Conservation (phyloP, 495 filamentous ascomycete genomes). For the Aspergillus funiculosus region DNA sequence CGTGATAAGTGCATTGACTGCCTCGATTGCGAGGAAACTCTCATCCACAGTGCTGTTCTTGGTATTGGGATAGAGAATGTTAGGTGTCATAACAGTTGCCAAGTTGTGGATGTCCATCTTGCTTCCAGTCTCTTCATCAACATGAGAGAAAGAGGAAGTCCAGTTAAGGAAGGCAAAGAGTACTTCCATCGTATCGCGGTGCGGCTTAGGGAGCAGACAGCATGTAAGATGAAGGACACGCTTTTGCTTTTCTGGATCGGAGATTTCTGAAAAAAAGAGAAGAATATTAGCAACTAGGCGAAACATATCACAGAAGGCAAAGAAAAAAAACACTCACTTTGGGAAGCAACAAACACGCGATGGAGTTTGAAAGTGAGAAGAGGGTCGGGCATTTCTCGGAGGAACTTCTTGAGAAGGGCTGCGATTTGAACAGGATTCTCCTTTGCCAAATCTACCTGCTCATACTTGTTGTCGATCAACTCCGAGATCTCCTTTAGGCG, state of each 20-base stretch:
- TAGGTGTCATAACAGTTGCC: conserved; percentile 96
- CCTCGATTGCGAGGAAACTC: conserved; percentile 88
- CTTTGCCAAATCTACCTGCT: conserved; percentile 71
- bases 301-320: neutral
- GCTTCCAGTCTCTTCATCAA: conserved; percentile 85
- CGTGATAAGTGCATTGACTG: conserved; percentile 80
- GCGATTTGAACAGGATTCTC: conserved; percentile 91
- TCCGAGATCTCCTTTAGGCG: conserved; percentile 79
- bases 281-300: conserved; percentile 21
- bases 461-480: conserved; percentile 76
- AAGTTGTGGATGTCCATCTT: conserved; percentile 99
- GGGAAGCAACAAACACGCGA: conserved; percentile 79
- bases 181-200: conserved; percentile 92
- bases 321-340: conserved; percentile 51
- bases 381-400: conserved; percentile 91
- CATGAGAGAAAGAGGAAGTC: conserved; percentile 93
- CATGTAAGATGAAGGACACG: conserved; percentile 86
- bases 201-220: conserved; percentile 86
- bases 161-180: conserved; percentile 96
- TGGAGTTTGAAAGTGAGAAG: conserved; percentile 94
- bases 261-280: conserved; percentile 55
- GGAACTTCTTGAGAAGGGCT: conserved; percentile 90
- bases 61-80: conserved; percentile 75
- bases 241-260: conserved; percentile 72
- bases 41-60: conserved; percentile 66